Conservation (phyloP, 176 grass and related monocot species). For the Phoenix roebelenii region DNA sequence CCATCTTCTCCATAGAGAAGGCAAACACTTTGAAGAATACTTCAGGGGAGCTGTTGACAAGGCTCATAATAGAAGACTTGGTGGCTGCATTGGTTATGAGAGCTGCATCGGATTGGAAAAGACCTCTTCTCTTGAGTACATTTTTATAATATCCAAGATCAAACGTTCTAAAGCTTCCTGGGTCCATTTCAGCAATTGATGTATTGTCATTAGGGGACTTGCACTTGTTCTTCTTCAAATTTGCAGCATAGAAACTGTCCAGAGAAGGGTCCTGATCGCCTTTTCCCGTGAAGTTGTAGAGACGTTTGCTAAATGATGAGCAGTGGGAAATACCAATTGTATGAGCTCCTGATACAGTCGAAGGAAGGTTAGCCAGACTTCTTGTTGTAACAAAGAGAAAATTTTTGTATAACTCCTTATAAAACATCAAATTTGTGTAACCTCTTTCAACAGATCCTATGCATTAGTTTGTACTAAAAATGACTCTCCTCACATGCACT, state of each 20-base stretch:
- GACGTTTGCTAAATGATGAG: constrained; percentile 35
- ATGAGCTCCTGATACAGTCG: constrained; percentile 44
- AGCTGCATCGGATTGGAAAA: constrained; percentile 75
- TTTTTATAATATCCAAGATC: constrained; percentile 59
- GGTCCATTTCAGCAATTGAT: constrained; percentile 82
- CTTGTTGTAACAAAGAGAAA: not conserved
- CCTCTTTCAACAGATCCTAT: too few relatives aligned
- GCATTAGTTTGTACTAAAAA: too few relatives aligned
- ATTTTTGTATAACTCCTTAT: too few relatives aligned
- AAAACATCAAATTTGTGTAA: too few relatives aligned
- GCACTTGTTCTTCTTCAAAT: constrained; percentile 51
- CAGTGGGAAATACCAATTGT: constrained; percentile 80
- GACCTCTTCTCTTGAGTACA: constrained; percentile 54
- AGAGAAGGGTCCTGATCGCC: constrained; percentile 56
- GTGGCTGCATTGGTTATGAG: constrained; percentile 37
- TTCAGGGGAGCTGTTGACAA: constrained; percentile 14
- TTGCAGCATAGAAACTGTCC: constrained; percentile 44
- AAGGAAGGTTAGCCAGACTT: not conserved
- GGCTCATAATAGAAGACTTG: constrained; percentile 24
- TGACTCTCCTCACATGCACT: too few relatives aligned
- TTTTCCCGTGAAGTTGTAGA: constrained; percentile 81
- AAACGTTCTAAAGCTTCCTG: constrained; percentile 69
- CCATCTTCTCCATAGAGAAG: constrained; percentile 60
- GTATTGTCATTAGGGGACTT: constrained; percentile 36
- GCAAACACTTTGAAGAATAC: constrained; percentile 62